Conservation (phyloP, 2,329 filamentous ascomycete genomes). For the Chaetomium globosum region DNA sequence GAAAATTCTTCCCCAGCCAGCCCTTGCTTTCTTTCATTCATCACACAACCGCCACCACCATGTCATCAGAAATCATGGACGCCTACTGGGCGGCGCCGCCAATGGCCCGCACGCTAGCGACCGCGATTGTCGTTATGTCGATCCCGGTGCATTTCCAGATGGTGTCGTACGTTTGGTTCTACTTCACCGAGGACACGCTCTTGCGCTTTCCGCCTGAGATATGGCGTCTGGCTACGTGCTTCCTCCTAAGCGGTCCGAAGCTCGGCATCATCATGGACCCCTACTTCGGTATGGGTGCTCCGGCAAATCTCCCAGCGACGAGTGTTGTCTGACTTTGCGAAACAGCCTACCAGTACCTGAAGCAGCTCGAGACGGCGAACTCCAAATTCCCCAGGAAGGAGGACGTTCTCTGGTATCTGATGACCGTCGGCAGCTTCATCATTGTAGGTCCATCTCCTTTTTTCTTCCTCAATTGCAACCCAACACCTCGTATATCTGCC, state of each 20-base stretch:
- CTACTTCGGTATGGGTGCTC: slow-evolving; percentile 62
- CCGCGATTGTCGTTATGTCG: slow-evolving; percentile 64
- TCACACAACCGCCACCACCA: slow-evolving; percentile 16
- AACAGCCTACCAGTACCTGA: slow-evolving; percentile 71
- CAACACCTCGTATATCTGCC: slow-evolving; percentile 68
- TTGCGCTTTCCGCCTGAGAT: slow-evolving; percentile 57
- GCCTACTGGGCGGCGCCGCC: slow-evolving; percentile 49
- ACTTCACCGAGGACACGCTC: slow-evolving; percentile 57
- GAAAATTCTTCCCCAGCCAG: slow-evolving; percentile 18
- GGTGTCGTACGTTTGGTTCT: slow-evolving; percentile 53
- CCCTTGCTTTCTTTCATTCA: slow-evolving; percentile 12
- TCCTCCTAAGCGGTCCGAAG: slow-evolving; percentile 47
- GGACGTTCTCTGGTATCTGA: slow-evolving; percentile 78
- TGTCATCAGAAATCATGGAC: slow-evolving; percentile 45
- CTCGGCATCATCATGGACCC: slow-evolving; percentile 68
- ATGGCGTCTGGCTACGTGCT: slow-evolving; percentile 50
- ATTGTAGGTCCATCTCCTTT: slow-evolving; percentile 65
- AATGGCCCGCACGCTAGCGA: slow-evolving; percentile 66
- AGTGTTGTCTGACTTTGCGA: slow-evolving; percentile 29
- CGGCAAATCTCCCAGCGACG: slow-evolving; percentile 20
- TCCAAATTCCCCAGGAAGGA: slow-evolving; percentile 73
- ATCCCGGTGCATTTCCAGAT: slow-evolving; percentile 61
- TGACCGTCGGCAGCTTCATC: slow-evolving; percentile 71
- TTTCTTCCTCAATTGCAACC: slow-evolving; percentile 15
- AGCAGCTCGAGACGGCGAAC: slow-evolving; percentile 70